Base-by-base conservation (phyloP, 2,329 filamentous ascomycete genomes). In the Thelonectria olida region DNA sequence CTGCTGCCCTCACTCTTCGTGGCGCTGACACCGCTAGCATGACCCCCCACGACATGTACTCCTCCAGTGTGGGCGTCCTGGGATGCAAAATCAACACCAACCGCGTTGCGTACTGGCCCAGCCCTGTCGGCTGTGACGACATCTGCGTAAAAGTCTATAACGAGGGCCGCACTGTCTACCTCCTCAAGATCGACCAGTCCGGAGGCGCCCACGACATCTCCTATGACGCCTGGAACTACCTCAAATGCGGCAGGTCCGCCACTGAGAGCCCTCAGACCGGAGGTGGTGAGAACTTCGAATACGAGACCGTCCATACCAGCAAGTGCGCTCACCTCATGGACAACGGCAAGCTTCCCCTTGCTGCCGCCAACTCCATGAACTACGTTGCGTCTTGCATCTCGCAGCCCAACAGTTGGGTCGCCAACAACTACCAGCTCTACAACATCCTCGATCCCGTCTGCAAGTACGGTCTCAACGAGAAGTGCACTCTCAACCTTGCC, bases 141-240 rank as follows among this genome's bases (percentile, higher is more conserved):
- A 79, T 88, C 67, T 88, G 86, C 75, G 77, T 88, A 68, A 81
- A 82, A 73, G 76, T 88, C 62, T 80, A 76, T 58, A 76, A 83
- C 72, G 76, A 73, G 42, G 82, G 75, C 57, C 82, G 84, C 61
- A 78, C 75, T 38, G 73, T 89, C 58, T 80, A 86, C 67, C 84
- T 92, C 54, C 81, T 88, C 62, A 81, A 81, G 72, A 77, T 88
- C 64, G 86, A 88, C 77, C 74, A 78, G 52, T 88, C 85, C 0
- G 79, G 77, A 38, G 85, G 85, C 48, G 85, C 85, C 53, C 73
- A 85, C 73, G 86, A 88, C 74, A 82, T 88, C 76, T 82, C 79
- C 58, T 88, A 88, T 77, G 85, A 88, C 64, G 85, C 85, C 50
- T 88, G 84, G 84, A 87, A 86, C 79, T 83, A 84, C 69, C 83